phyloP scores from a whole-genome alignment of 2,329 filamentous ascomycete species.

The Juglanconis juglandina region DNA sequence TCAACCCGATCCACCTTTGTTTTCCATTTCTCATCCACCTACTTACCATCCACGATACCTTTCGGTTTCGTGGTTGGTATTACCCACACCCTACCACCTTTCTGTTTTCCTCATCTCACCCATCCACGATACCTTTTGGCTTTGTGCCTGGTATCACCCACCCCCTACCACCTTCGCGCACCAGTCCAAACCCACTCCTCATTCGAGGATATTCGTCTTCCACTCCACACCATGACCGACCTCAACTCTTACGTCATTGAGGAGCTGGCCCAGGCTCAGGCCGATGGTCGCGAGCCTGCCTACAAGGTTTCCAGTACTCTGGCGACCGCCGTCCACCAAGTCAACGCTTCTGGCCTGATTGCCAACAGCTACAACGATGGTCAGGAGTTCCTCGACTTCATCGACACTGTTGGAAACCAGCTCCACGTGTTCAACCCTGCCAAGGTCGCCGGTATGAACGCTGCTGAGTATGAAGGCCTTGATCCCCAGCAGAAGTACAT shows the following conservation, averaged over 20 bases:
- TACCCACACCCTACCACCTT: too few relatives aligned
- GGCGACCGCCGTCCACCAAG: not conserved
- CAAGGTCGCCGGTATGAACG: not conserved
- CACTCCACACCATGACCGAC: not conserved
- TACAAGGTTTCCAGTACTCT: not conserved
- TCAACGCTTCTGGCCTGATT: not conserved
- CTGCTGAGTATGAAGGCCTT: not conserved
- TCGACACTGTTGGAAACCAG: constrained; percentile 2
- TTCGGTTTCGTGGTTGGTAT: too few relatives aligned
- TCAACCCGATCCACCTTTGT: not conserved
- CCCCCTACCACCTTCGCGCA: too few relatives aligned
- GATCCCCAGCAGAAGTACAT: not conserved
- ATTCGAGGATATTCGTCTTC: too few relatives aligned
- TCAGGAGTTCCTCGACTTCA: not conserved
- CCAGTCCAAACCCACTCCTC: too few relatives aligned
- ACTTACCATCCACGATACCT: too few relatives aligned
- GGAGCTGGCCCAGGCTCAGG: not conserved
- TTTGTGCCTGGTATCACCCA: too few relatives aligned
- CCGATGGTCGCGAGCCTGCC: not conserved
- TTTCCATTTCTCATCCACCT: too few relatives aligned
- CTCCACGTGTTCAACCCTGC: not conserved
- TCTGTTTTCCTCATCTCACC: too few relatives aligned
- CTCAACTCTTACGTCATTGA: not conserved
- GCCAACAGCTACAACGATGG: not conserved
- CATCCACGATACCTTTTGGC: too few relatives aligned